Base-by-base conservation (phyloP, 768 basidiomycete species). In the Calocera cornea region DNA sequence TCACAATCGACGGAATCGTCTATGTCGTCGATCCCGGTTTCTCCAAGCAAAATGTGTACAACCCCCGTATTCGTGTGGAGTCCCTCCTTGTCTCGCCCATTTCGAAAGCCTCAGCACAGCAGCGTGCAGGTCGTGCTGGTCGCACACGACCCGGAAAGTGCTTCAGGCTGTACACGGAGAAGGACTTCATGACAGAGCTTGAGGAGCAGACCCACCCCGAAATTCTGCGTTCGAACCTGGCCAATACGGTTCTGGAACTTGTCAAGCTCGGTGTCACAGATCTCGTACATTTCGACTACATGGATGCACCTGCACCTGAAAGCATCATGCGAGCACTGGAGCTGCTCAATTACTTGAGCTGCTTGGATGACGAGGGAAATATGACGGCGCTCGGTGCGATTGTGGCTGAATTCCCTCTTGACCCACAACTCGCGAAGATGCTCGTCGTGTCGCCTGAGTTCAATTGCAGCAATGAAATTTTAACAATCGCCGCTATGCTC, bases 391-490 rank as follows among this genome's bases (percentile, higher is more conserved):
- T 98, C 8, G 97, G 97, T 2, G 80, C 78, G 40, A 88, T 92
- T 69, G 97, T 98, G 95, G 95, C 97, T 0, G 93, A 97, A 72
- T 98, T 98, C 81, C 97, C 95, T 14, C 83, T 99, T n/a, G 97
- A 98, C 76, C 97, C 95, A 41, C 70, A 92, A 87, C 82, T 97
- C 72, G 86, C 97, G 29, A 97, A 97, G 77, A 88, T 95, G 85
- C 83, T 98, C 64, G 92, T 97, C 69, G 83, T 87, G 71, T 95
- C 92, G 75, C 91, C 95, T 1, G 93, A 97, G 74, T 97, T 97
- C 80, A 86, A 86, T 68, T 98, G 95, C 78, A 94, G 91, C 69
- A 94, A 97, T 72, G 97, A 98, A 75, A 90, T 98, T 60, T 76
- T 99, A 66, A 93, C 90, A 0, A 91, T 99, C 68, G 92, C 92